Base-by-base conservation (phyloP, 768 basidiomycete genomes). In the Xanthoconium purpureum region DNA sequence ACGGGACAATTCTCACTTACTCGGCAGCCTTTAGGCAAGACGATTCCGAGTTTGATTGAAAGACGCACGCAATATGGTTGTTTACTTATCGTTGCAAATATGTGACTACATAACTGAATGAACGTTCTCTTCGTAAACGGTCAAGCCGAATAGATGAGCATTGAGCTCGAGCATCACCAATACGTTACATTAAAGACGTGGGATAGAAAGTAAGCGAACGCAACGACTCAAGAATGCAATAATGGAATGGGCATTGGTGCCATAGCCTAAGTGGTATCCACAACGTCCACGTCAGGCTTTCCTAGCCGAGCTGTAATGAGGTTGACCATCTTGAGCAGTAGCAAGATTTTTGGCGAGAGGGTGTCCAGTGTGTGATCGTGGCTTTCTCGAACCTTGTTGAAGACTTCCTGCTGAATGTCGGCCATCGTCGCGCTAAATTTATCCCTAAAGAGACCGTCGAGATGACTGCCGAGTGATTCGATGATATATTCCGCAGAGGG, bases 1-100 rank as follows among this genome's bases (percentile, higher is more conserved):
- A 96, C 70, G 89, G 88, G 5, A 97, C 94, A 17, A 96, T 97
- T 64, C 57, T 94, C 60, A 87, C 90, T 7, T 97, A 97, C 66
- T 82, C 90, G 12, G 87, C 89, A 30, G 87, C 85, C 24, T 93
- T 94, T 72, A 87, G 74, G 60, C 84, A 90, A 69, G 89, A 90
- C 46, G 80, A 85, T 33, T 87, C 88, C n/a, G 92, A 94, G 55
- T 92, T 83, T 61, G 89, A 90, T 62, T 89, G 49, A 66, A 29
- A 30, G 47, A 46, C 13, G 17, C 13, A 45, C 39, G 28, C 33
- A 20, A 9, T 29, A 24, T 40, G 15, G 28, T 42, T 39, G 47
- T 55, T 44, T 47, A 38, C 38, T 11, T 29, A 44, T 30, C 50
- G 36, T 52, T 59, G 55, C 64, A 60, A 47, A 58, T 54, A 59